Evolutionary conservation across 208 protist species (phyloP), one percentile per base, ranked within the genome.

Genomic region (Crithidia mellificae): DNA sequence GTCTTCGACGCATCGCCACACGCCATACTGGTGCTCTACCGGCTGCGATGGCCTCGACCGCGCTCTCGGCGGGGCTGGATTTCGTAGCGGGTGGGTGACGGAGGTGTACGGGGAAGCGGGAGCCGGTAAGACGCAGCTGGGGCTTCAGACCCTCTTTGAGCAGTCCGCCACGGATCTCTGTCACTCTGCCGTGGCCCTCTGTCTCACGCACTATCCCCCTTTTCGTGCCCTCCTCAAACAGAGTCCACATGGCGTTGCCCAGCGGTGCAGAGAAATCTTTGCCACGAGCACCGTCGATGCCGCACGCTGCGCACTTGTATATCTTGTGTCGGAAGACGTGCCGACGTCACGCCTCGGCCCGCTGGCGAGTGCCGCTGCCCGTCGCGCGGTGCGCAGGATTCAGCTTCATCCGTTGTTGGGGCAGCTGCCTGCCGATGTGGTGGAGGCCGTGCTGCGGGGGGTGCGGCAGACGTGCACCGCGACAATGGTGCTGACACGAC

Each of bases 111-210:
- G 88, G 20, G 88, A 89, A 63, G 88, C 88, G 2, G 88, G 85
- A n/a, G 77, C 76, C 9, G 88, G 88, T 22, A 94, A 94, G 67
- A 94, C 88, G 43, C 88, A 91, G 62, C 63, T 94, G 24, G 75
- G 68, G 14, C 65, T 94, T 27, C 88, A 94, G 73, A 73, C 54
- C 27, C 64, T 88, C 12, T 47, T 94, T 34, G 70, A 88, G 34
- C 73, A 77, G 15, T 70, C 83, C 17, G 87, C 83, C 3, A 30
- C 29, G 8, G 71, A 74, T 38, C 11, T 78, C 17, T 64, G 63
- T 49, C 20, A 24, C 1, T 53, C 54, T 15, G 70, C 70, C 9
- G 70, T 67, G 2, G 67, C 72, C 0, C 6, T 62, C 19, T 56
- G 46, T 12, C 47, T 78, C 15, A 32, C 34, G 24, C 30, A 67